Percentiles rank a stretch among this genome's conserved stretches.
Evolutionary conservation across 805 yeast species (phyloP).

Genomic region (Candida nemodendra): DNA sequence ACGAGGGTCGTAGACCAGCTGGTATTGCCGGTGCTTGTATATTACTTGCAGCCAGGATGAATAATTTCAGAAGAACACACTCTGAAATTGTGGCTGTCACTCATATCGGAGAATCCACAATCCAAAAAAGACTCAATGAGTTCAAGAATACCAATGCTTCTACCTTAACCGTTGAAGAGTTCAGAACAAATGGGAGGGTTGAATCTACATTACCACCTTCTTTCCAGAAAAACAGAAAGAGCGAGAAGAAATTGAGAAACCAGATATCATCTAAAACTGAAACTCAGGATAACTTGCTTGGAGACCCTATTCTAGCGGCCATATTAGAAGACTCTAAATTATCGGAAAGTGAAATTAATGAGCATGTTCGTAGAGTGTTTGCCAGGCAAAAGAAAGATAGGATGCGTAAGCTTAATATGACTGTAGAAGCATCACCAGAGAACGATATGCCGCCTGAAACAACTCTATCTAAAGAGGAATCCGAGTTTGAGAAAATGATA

Average conservation of each 20-base stretch:
- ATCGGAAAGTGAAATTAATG: constrained; percentile 44
- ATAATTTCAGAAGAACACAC: constrained; percentile 87
- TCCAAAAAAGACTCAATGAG: constrained; percentile 87
- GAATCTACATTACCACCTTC: constrained; percentile 79
- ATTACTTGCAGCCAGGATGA: constrained; percentile 93
- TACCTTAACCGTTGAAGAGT: constrained; percentile 65
- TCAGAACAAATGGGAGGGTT: constrained; percentile 48
- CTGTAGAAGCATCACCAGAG: constrained; percentile 9
- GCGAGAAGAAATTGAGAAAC: constrained; percentile 37
- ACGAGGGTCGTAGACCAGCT: constrained; percentile 96
- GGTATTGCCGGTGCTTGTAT: constrained; percentile 98
- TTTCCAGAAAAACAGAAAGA: constrained; percentile 57
- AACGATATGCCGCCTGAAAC: constrained; percentile 16
- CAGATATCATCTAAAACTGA: constrained; percentile 32
- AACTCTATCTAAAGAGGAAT: constrained; percentile 25
- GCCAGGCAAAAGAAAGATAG: constrained; percentile 28
- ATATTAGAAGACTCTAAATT: constrained; percentile 44
- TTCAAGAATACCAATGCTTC: constrained; percentile 79
- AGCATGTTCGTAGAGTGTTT: constrained; percentile 30
- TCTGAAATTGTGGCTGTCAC: constrained; percentile 94
- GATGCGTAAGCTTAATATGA: constrained; percentile 16
- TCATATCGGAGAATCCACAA: constrained; percentile 90
- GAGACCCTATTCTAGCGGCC: constrained; percentile 44
- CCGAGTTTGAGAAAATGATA: constrained; percentile 32
- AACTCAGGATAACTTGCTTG: constrained; percentile 38